phyloP scores from a whole-genome alignment of 495 filamentous ascomycete species.

The Aspergillus conjunctus region DNA sequence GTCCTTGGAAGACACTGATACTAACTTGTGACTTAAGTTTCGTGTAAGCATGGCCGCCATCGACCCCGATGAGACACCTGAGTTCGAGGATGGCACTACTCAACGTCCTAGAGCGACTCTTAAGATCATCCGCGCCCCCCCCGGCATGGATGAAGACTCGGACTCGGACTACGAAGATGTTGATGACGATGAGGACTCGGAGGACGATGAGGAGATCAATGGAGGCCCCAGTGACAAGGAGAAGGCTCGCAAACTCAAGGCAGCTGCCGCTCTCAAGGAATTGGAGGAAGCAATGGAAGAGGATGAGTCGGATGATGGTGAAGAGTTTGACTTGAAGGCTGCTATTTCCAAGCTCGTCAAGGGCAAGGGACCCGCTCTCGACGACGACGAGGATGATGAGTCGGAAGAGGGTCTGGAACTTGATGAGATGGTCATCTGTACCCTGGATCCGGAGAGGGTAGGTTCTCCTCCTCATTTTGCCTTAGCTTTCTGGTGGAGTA shows the following conservation, averaged over 20 bases:
- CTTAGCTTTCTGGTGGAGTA: too few species aligned
- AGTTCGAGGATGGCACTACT: conserved; percentile 63
- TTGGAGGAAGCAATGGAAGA: conserved; percentile 63
- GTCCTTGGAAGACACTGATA: not conserved
- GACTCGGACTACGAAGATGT: conserved; percentile 66
- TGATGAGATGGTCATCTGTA: conserved; percentile 91
- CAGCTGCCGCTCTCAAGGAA: conserved; percentile 68
- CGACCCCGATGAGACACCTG: conserved; percentile 77
- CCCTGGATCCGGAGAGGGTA: conserved; percentile 82
- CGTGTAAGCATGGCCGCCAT: conserved; percentile 98
- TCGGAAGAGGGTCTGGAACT: conserved; percentile 67
- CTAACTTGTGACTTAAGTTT: conserved; percentile 57
- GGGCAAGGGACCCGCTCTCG: conserved; percentile 77
- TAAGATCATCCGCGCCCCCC: conserved; percentile 76
- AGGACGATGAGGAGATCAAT: conserved; percentile 72
- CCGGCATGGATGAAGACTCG: conserved; percentile 52
- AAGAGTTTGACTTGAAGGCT: conserved; percentile 60
- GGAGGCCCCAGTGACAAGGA: conserved; percentile 87
- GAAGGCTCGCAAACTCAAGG: conserved; percentile 81
- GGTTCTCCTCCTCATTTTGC: conserved; percentile 17
- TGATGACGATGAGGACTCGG: conserved; percentile 65
- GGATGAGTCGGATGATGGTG: conserved; percentile 59
- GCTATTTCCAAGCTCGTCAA: conserved; percentile 67
- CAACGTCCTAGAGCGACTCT: conserved; percentile 75
- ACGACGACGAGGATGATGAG: conserved; percentile 65